These are phyloP conservation scores for Phycomyces blakesleeanus DNA, from an alignment of 192 early-diverging fungal species.

Conservation along the genomic window DNA sequence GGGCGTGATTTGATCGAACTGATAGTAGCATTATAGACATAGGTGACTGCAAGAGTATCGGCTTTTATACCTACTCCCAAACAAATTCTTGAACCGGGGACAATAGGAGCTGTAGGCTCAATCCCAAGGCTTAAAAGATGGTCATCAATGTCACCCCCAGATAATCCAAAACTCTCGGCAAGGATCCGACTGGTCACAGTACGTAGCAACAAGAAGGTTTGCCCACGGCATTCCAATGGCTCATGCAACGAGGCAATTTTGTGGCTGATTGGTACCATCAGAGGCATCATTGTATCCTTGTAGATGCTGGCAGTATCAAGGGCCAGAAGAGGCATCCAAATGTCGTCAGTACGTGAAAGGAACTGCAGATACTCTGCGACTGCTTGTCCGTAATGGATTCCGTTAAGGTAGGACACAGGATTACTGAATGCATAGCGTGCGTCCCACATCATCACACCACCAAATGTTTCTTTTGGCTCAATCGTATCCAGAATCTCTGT, in stretches of 20 bases:
- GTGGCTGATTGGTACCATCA: constrained; percentile 4
- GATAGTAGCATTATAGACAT: constrained; percentile 11
- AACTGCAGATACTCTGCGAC: constrained; percentile 13
- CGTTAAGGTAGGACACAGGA: constrained; percentile 11
- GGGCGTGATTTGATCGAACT: neutral
- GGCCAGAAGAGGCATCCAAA: constrained; percentile 1
- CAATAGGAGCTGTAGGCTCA: constrained; percentile 5
- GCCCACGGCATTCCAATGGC: constrained; percentile 3
- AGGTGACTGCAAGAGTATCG: neutral
- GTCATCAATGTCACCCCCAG: neutral
- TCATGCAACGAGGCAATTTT: neutral
- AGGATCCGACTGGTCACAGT: constrained; percentile 6
- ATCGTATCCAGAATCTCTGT: constrained; percentile 29
- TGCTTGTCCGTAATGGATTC: constrained; percentile 16
- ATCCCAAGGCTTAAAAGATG: constrained; percentile 12
- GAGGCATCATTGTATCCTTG: constrained; percentile 3
- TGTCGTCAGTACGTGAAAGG: neutral
- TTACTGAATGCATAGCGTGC: constrained; percentile 19
- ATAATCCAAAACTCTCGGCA: constrained; percentile 17
- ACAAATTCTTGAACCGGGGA: constrained; percentile 16
- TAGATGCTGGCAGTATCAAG: constrained; percentile 2
- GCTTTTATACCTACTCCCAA: neutral
- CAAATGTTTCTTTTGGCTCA: constrained; percentile 42
- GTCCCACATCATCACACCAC: constrained; percentile 69
- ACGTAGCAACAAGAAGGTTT: constrained; percentile 13